Base-by-base conservation (phyloP, 2,329 filamentous ascomycete species). In the Sporothrix euskadiensis region DNA sequence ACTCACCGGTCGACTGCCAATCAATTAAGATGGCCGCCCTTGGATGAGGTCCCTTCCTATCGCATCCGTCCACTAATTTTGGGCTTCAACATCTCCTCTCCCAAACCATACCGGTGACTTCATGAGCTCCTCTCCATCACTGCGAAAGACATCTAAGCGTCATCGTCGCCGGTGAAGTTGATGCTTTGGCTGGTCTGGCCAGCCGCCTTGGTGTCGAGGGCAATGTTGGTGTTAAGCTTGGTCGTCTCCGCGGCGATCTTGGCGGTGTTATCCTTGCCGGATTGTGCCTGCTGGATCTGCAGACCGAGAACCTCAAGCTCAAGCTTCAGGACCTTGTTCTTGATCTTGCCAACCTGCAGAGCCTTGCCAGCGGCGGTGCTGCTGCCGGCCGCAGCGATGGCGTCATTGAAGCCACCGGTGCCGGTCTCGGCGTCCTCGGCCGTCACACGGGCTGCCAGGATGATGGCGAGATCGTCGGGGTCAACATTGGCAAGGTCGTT, bases 321-420 rank as follows among this genome's bases (percentile, higher is more conserved):
- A 68, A 89, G 80, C 82, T 89, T 89, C 71, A 88, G 80, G 32
- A 89, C 86, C 82, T 88, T 88, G 82, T 88, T 89, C 83, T 88
- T 88, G 78, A 84, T 88, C 81, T 88, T 88, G 77, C 87, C 87
- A 69, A 82, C 82, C 80, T 86, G 81, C 19, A 88, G 81, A 12
- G 85, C 84, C 54, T 81, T 73, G 56, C 78, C 84, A 0, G 81
- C 83, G 1, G 81, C 80, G 14, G 81, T 78, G 26, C 80, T 81
- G 39, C 80, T 81, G 32, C 79, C 82, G 9, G 86, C 86, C 3
- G 83, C 83, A 14, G 80, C 82, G 74, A 87, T 85, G 54, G 86
- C 84, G 19, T 85, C 83, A 80, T 89, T 88, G 82, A 88, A 89
- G 49, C 83, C 84, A 26, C 83, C 84, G 0, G 81, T 81, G 9